Base-by-base conservation (phyloP, 2,329 filamentous ascomycete species). In the Pseudocercospora fuligena region DNA sequence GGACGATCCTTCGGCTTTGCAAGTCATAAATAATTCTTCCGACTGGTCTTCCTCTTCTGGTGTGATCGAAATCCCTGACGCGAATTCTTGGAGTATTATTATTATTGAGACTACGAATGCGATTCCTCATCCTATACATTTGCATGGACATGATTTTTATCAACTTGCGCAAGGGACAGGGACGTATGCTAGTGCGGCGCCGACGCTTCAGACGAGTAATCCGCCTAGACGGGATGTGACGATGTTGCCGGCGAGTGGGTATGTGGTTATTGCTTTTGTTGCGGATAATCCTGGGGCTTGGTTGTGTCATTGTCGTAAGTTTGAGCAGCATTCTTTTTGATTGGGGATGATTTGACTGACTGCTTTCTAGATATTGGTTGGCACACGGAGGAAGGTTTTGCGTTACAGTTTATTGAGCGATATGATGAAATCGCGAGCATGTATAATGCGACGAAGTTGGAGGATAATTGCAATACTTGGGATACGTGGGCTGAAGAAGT, bases 131-230 rank as follows among this genome's bases (percentile, higher is more conserved):
- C 56, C 81, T 1, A 82, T 83, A 77, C 78, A 80, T 71, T 66
- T 82, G 5, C 81, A 83, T 73, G 80, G 82, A 19, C 82, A 83
- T 69, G 81, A 83, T 69, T 82, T 82, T 69, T 82, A 78, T 70
- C 73, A 82, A 29, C 70, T 83, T 2, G 80, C 77, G 8, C 65
- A 70, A 2, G 81, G 81, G 3, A 64, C 66, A 8, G 77, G 79
- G 1, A 72, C 72, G 5, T 82, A 81, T 74, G 77, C 79, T 23
- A 62, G 60, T 33, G 64, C 66, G 3, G 68, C 63, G 1, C 69
- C 71, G 3, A 74, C 74, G 0, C 72, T 83, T 2, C 74, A 76
- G 19, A 73, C 73, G 27, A 64, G 58, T 27, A 78, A 79, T 61
- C 77, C 77, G 9, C 72, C 71, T 5, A 69, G 77, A 8, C 64